Conservation (phyloP, 805 yeast genomes). For the Tetrapisispora iriomotensis region DNA sequence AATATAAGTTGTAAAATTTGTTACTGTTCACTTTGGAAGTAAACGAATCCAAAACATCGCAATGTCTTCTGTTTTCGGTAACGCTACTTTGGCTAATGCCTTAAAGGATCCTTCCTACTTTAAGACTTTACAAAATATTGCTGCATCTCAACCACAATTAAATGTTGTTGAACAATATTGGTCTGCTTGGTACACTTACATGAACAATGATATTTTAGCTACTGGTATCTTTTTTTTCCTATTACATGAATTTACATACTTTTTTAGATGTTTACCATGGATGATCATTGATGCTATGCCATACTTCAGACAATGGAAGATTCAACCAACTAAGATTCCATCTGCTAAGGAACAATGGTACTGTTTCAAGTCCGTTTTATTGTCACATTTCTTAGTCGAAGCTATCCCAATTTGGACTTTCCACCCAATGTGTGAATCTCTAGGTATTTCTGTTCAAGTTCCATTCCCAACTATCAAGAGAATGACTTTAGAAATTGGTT, state of each 20-base stretch:
- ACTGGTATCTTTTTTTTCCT: constrained; percentile 79
- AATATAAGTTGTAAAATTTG: no score
- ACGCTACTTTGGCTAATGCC: constrained; percentile 23
- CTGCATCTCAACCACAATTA: constrained; percentile 35
- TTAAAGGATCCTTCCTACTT: constrained; percentile 24
- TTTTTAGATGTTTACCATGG: constrained; percentile 92
- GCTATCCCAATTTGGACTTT: constrained; percentile 95
- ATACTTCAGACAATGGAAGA: constrained; percentile 75
- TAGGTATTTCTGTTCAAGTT: constrained; percentile 68
- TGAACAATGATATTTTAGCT: constrained; percentile 82
- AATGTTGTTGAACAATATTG: constrained; percentile 59
- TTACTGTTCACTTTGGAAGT: no score
- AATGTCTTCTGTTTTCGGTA: constrained; percentile 30
- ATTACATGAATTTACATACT: constrained; percentile 82
- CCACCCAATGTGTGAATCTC: constrained; percentile 79
- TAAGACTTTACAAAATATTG: constrained; percentile 31
- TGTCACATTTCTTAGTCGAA: constrained; percentile 85
- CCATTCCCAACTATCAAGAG: constrained; percentile 70
- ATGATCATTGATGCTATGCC: constrained; percentile 76
- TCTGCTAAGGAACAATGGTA: constrained; percentile 81
- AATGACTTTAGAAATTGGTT: constrained; percentile 54
- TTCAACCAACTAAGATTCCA: constrained; percentile 81
- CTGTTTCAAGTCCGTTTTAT: constrained; percentile 75
- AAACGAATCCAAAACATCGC: no score
- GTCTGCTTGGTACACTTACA: constrained; percentile 82